Evolutionary conservation across 2,329 filamentous ascomycete species (phyloP), one percentile per base, ranked within the genome.

Genomic region (Pestalotiopsis sp.): DNA sequence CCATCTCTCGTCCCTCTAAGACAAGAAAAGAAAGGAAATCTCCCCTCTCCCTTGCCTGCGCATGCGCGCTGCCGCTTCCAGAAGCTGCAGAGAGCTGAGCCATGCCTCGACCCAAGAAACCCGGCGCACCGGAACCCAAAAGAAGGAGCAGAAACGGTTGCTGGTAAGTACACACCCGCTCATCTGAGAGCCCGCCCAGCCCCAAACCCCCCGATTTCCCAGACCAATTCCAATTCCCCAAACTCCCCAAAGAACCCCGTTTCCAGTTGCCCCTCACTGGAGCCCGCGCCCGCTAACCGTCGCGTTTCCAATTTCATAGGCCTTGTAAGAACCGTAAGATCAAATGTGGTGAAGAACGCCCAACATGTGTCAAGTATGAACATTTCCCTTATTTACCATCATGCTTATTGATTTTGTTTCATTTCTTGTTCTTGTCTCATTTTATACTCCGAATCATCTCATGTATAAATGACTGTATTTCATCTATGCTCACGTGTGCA

Each of bases 261-360:
- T 52, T 52, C n/a, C 58, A 61, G 68, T 61, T 27, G 49, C 63
- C 61, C 64, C 45, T 57, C 45, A 66, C n/a, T 17, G 45, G 45
- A 52, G 45, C 45, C 17, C 17, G 17, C 17, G 20, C 45, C 45
- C 45, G 45, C 45, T 52, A 52, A 52, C 45, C 20, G 45, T 52
- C 23, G 45, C 11, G 14, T 52, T 49, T 31, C 61, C 75, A 67
- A 77, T 71, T 68, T 60, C 31, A 56, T 62, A 93, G 92, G 91
- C 92, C 91, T 13, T 95, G 93, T 83, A 95, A 95, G 82, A 87
- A 87, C 71, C 87, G 92, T 70, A 95, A 93, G 79, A 88, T 93
- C 71, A 95, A 95, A 83, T 95, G 93, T 80, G 92, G 91, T 71
- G 93, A 95, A 79, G 90, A 92, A 76, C 91, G 91, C 72, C 93